Conservation (phyloP, 345 rosid genomes). For the Garcia nutans region DNA sequence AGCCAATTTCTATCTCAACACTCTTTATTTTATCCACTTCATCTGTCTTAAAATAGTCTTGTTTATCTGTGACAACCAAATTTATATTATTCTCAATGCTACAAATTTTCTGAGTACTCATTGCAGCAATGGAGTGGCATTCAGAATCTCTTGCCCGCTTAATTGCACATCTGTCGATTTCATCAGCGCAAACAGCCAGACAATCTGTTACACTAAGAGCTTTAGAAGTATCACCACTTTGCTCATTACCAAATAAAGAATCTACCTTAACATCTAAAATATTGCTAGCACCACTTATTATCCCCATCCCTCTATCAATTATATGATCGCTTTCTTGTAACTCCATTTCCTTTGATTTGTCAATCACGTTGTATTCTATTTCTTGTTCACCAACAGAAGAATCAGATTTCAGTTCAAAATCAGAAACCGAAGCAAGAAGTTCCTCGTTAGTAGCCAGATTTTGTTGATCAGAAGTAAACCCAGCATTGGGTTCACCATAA, state of each 20-base stretch:
- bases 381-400: slow-evolving; percentile 35
- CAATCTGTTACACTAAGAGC: slow-evolving; percentile 25
- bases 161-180: slow-evolving; percentile 21
- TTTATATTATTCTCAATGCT: slow-evolving; percentile 19
- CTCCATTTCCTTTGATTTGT: slow-evolving; percentile 29
- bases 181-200: slow-evolving; percentile 22
- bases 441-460: slow-evolving; percentile 28
- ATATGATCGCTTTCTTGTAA: slow-evolving; percentile 23
- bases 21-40: slow-evolving; percentile 15
- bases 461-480: slow-evolving; percentile 25
- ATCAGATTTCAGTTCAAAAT: slow-evolving; percentile 39
- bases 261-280: slow-evolving; percentile 32
- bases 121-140: slow-evolving; percentile 7
- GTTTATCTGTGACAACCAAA: slow-evolving; percentile 10
- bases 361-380: slow-evolving; percentile 27
- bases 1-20: slow-evolving; percentile 30
- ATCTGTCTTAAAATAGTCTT: slow-evolving; percentile 15
- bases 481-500: slow-evolving; percentile 31
- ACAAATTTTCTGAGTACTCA: slow-evolving; percentile 10
- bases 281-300: slow-evolving; percentile 23
- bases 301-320: slow-evolving; percentile 29
- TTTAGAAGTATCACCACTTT: slow-evolving; percentile 23
- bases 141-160: slow-evolving; percentile 34
- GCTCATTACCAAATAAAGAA: slow-evolving; percentile 25
- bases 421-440: slow-evolving; percentile 33